Percentiles rank a stretch among this genome's conserved stretches.
Evolutionary conservation across 1,284 basidiomycete species (phyloP).

Genomic region (Ceratobasidium sp.): DNA sequence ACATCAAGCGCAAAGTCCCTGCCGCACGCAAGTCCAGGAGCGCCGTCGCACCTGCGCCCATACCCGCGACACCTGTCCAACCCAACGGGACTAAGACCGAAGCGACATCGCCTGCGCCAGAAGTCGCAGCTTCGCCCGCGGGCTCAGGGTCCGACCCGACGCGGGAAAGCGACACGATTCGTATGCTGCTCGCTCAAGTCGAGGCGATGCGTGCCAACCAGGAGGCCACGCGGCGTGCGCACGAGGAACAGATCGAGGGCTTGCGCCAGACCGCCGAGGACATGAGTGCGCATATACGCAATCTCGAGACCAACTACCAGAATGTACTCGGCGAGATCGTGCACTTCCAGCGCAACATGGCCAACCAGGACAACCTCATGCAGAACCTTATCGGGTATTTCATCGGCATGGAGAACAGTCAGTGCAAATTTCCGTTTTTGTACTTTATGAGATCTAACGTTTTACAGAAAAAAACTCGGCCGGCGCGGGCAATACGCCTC

Average conservation of each 20-base stretch:
- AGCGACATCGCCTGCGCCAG: constrained; percentile 56
- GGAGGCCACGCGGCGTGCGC: constrained; percentile 61
- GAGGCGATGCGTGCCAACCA: constrained; percentile 35
- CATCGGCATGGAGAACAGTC: constrained; percentile 75
- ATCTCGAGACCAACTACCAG: constrained; percentile 80
- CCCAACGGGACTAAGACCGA: constrained; percentile 53
- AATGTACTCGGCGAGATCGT: constrained; percentile 85
- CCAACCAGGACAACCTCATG: constrained; percentile 87
- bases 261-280: constrained; percentile 69
- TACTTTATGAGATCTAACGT: not conserved
- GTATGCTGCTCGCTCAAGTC: constrained; percentile 31
- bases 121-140: constrained; percentile 50
- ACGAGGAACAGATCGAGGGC: constrained; percentile 63
- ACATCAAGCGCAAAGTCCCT: constrained; percentile 94
- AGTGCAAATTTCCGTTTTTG: constrained; percentile 53
- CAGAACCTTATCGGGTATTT: constrained; percentile 86
- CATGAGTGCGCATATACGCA: constrained; percentile 69
- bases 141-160: constrained; percentile 51
- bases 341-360: constrained; percentile 84
- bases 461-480: constrained; percentile 7
- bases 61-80: constrained; percentile 51
- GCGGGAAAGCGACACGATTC: constrained; percentile 48
- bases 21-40: constrained; percentile 69
- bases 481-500: constrained; percentile 13
- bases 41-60: constrained; percentile 42